Percentiles rank a stretch among this genome's conserved stretches.
Evolutionary conservation across 345 rosid genomes (phyloP).

Genomic region (Draba incana): DNA sequence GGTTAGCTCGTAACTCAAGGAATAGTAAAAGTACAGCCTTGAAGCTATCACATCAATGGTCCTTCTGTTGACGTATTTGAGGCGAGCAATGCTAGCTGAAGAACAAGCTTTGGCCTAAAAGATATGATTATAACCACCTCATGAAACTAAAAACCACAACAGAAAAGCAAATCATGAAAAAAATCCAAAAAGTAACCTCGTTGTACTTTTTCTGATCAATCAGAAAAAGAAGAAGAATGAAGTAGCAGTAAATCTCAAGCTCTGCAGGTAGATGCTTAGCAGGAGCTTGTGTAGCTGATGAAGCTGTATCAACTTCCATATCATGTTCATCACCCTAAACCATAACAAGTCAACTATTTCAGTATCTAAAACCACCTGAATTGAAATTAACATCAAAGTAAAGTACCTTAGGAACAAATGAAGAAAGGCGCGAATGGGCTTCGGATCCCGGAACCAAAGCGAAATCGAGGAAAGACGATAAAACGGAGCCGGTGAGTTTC

Average conservation of each 20-base stretch:
- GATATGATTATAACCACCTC: constrained; percentile 20
- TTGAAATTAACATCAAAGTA: not conserved
- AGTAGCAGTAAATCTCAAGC: constrained; percentile 72
- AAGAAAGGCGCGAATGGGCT: constrained; percentile 53
- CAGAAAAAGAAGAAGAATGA: constrained; percentile 74
- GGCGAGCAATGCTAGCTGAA: constrained; percentile 70
- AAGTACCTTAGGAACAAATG: constrained; percentile 65
- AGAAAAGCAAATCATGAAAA: not conserved
- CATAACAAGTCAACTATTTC: not conserved
- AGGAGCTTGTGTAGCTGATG: constrained; percentile 50
- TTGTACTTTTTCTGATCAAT: constrained; percentile 77
- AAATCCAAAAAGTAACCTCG: constrained; percentile 59
- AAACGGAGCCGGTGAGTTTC: constrained; percentile 56
- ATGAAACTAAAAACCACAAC: not conserved
- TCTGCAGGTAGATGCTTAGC: constrained; percentile 68
- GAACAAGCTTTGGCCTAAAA: constrained; percentile 88
- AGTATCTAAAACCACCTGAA: too few relatives aligned
- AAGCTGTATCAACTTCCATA: constrained; percentile 89
- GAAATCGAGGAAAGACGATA: constrained; percentile 63
- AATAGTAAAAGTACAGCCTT: constrained; percentile 78
- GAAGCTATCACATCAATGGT: constrained; percentile 87
- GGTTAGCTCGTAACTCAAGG: constrained; percentile 80
- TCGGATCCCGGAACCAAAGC: constrained; percentile 69
- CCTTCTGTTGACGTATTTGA: constrained; percentile 74
- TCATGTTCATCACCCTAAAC: constrained; percentile 73